A percentile compares a stretch with the other conserved stretches of the same genome.
These are phyloP conservation scores for Colletotrichum coccodes DNA, from an alignment of 2,329 filamentous ascomycete species.

Conservation along the genomic window DNA sequence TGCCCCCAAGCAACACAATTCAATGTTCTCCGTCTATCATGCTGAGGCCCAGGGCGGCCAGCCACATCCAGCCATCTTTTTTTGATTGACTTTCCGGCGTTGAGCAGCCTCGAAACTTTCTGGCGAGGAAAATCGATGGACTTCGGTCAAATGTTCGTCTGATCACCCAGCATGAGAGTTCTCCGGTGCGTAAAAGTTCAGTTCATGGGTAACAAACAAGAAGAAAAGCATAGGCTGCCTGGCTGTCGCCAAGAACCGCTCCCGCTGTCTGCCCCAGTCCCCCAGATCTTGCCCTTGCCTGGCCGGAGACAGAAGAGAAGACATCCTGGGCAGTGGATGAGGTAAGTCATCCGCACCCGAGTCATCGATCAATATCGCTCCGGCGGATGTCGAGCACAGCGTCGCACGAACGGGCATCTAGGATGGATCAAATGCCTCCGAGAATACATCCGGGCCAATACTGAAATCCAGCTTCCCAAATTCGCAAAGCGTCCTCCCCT, in stretches of 20 bases:
- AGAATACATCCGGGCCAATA: constrained; percentile 6
- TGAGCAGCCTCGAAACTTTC: background rate
- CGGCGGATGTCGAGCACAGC: background rate
- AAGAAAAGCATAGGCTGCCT: background rate
- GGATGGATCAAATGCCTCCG: background rate
- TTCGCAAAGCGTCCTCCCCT: background rate
- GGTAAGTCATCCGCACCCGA: background rate
- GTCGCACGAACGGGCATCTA: background rate
- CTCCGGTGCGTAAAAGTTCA: background rate
- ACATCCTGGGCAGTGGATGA: background rate
- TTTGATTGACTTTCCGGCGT: background rate
- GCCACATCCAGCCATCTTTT: background rate
- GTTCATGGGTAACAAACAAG: background rate
- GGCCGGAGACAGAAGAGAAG: background rate
- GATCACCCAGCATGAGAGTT: background rate
- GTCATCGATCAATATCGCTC: background rate
- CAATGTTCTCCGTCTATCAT: background rate
- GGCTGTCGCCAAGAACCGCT: constrained; percentile 7
- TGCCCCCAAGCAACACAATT: background rate
- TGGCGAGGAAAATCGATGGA: too few species aligned
- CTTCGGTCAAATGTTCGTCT: background rate
- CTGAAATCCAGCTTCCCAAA: constrained; percentile 7
- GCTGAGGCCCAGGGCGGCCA: background rate
- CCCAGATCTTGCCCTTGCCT: constrained; percentile 9
- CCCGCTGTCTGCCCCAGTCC: constrained; percentile 9